Evolutionary conservation across 2,329 filamentous ascomycete genomes (phyloP).

Genomic region (Albophoma yamanashiensis): DNA sequence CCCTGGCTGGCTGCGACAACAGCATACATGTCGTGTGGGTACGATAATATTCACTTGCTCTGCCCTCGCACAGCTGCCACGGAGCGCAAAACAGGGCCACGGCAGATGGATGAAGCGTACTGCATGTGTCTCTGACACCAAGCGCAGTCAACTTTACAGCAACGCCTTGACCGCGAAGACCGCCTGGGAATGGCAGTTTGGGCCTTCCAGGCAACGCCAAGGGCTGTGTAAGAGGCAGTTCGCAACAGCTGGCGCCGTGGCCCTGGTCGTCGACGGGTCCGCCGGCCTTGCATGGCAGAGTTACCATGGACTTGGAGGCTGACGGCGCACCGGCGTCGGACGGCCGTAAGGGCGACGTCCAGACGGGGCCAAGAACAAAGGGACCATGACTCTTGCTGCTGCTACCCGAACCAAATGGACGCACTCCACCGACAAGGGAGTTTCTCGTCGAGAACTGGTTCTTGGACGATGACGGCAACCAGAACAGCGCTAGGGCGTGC

Average conservation of each 20-base stretch:
- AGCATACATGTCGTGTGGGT: neutral
- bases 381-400: conserved; percentile 1
- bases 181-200: neutral
- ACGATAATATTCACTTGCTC: neutral
- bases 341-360: neutral
- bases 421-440: conserved; percentile 2
- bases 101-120: neutral
- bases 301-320: neutral
- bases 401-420: neutral
- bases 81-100: neutral
- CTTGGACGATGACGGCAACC: neutral
- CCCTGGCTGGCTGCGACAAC: neutral
- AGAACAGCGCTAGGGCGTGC: conserved; percentile 1
- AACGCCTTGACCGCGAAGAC: neutral
- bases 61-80: neutral
- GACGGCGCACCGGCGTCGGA: neutral
- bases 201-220: neutral
- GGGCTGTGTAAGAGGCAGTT: neutral
- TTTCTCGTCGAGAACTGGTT: neutral
- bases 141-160: neutral
- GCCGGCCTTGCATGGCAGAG: neutral
- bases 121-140: neutral
- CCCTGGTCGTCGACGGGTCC: neutral
- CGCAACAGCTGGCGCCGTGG: neutral
- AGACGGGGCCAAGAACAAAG: conserved; percentile 3